Evolutionary conservation across 257 asterid species (phyloP), one percentile per base, ranked within the genome.

Genomic region (Capsicum baccatum): DNA sequence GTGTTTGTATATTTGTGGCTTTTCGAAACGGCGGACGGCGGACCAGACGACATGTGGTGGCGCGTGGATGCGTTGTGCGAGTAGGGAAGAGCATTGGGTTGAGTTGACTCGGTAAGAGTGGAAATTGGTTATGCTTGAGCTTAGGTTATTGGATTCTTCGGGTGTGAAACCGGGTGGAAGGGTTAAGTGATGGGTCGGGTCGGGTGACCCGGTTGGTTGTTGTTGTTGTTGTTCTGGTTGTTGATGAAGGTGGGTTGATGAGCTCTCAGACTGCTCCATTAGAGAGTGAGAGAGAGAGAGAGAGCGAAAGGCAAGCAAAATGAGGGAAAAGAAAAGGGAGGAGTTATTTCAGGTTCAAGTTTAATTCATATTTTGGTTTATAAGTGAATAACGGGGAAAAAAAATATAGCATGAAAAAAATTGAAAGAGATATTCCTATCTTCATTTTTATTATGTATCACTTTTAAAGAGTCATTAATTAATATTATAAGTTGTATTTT

Each of bases 1-100:
- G 98, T 95, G 98, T 50, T 95, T 95, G 95, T 95, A 95, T 0
- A 86, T 91, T 74, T 93, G 97, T 2, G 97, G 98, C 84, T 82
- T 91, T 87, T 94, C 97, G 94, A 95, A 95, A 33, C 89, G 90
- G 55, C 98, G 95, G 82, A 91, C 89, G 87, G 90, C 56, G 84
- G 98, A 86, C 99, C 98, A 95, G 42, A 94, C 96, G 13, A 82
- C 35, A 7, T 83, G 19, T 52, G 93, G 87, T 21, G 97, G 95
- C 92, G 99, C 97, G 88, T 91, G 88, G 88, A 95, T 82, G 67
- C 90, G 91, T 48, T 93, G 98, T 42, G 92, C 94, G 67, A 94
- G 97, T 17, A 95, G 89, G 87, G 97, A 95, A 2, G 97, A 90
- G 88, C 97, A 92, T 76, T 94, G 97, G 21, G 64, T 6, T 8